Conservation (phyloP, 148 eudicot species). For the Cornus kousa region DNA sequence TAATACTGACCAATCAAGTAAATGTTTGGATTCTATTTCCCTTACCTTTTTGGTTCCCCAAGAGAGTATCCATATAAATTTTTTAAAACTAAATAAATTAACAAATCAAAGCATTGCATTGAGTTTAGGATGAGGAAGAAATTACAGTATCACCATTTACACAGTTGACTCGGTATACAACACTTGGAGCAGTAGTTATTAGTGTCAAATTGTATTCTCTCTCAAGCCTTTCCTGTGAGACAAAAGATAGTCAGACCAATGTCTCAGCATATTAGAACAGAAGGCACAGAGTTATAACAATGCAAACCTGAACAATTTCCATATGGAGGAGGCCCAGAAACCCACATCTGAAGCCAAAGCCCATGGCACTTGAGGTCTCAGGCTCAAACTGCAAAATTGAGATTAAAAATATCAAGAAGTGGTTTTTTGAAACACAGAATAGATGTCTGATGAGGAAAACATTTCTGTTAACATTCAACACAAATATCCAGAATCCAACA, state of each 20-base stretch:
- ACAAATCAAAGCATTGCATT: neutral
- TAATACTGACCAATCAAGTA: too few species aligned
- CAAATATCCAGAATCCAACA: too few species aligned
- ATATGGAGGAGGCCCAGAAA: constrained; percentile 96
- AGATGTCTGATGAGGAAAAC: neutral
- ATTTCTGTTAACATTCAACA: neutral
- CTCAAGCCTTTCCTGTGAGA: constrained; percentile 95
- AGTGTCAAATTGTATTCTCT: constrained; percentile 88
- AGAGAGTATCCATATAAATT: neutral
- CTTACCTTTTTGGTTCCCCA: neutral
- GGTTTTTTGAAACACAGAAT: constrained; percentile 4
- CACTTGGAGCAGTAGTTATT: constrained; percentile 99
- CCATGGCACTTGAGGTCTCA: constrained; percentile 98
- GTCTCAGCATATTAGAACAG: neutral
- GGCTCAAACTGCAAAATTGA: constrained; percentile 80
- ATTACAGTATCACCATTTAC: constrained; percentile 77
- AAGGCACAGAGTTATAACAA: neutral
- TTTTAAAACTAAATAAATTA: neutral
- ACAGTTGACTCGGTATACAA: constrained; percentile 80
- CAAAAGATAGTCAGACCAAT: constrained; percentile 16
- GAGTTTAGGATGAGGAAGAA: constrained; percentile 28
- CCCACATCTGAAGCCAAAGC: constrained; percentile 99
- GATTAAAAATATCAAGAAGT: constrained; percentile 10
- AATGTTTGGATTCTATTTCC: neutral
- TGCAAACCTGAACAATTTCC: constrained; percentile 94